These are phyloP conservation scores for Chimonanthus praecox DNA, from an alignment of 164 flowering plant genomes.

Conservation along the genomic window DNA sequence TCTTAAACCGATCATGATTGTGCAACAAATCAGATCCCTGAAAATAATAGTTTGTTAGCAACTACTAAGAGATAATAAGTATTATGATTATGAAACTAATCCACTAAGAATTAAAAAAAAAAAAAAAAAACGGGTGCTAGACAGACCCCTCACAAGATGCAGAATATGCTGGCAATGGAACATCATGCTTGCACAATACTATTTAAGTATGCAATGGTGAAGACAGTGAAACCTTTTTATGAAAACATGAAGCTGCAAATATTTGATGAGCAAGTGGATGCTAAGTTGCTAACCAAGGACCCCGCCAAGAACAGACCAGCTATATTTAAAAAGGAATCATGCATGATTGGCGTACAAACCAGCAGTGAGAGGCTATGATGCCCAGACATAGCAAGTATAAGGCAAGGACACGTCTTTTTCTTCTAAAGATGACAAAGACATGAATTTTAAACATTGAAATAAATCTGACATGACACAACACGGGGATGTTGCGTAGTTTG, in stretches of 20 bases:
- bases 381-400: too few species aligned
- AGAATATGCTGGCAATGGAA: background rate
- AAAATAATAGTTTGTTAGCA: constrained; percentile 1
- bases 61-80: background rate
- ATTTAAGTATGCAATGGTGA: background rate
- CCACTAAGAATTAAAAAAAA: background rate
- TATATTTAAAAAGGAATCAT: background rate
- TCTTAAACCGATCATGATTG: constrained; percentile 60
- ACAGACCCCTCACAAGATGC: background rate
- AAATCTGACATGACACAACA: too few species aligned
- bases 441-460: too few species aligned
- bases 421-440: too few species aligned
- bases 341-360: background rate
- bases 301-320: background rate
- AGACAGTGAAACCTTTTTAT: background rate
- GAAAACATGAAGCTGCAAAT: background rate
- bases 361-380: too few species aligned
- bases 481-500: too few species aligned
- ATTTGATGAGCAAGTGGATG: background rate
- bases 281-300: background rate
- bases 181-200: background rate
- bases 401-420: too few species aligned
- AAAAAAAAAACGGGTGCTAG: too few species aligned
- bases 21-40: constrained; percentile 90
- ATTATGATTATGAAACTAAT: background rate